These are phyloP conservation scores for Westerdykella ornata DNA, from an alignment of 2,329 filamentous ascomycete species.

Conservation along the genomic window DNA sequence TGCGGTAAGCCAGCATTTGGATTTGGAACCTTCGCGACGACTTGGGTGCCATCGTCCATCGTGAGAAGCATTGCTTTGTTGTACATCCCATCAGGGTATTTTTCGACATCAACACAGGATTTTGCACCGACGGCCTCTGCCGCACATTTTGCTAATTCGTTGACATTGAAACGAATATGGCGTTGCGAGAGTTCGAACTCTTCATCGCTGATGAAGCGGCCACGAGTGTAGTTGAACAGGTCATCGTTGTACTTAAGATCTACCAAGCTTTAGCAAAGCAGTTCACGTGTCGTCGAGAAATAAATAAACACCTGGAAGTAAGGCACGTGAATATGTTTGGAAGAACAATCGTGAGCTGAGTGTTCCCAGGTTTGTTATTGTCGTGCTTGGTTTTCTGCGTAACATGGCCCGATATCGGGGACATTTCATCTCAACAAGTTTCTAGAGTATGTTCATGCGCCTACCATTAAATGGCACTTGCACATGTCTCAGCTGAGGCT, in stretches of 20 bases:
- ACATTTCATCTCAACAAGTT: too few species aligned
- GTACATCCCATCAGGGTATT: conserved; percentile 30
- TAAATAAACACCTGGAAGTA: too few species aligned
- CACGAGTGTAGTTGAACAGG: conserved; percentile 25
- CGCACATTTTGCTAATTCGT: conserved; percentile 20
- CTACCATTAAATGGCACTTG: too few species aligned
- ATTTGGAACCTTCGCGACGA: conserved; percentile 36
- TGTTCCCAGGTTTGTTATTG: too few species aligned
- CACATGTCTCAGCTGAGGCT: too few species aligned
- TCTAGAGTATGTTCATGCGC: too few species aligned
- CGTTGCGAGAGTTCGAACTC: conserved; percentile 16
- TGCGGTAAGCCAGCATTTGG: conserved; percentile 32
- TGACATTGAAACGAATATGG: conserved; percentile 23
- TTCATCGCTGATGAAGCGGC: conserved; percentile 24
- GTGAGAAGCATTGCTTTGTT: conserved; percentile 33
- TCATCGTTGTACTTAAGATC: conserved; percentile 15
- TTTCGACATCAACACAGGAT: conserved; percentile 21
- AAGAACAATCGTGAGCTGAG: too few species aligned
- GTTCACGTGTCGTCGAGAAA: too few species aligned
- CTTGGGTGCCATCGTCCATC: conserved; percentile 32
- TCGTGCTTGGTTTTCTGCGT: too few species aligned
- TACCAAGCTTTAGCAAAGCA: conserved; percentile 1
- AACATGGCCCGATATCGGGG: too few species aligned
- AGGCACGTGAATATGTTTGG: too few species aligned
- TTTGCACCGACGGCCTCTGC: conserved; percentile 20